Conservation (phyloP, 2,329 filamentous ascomycete species). For the Emmonsia crescens region DNA sequence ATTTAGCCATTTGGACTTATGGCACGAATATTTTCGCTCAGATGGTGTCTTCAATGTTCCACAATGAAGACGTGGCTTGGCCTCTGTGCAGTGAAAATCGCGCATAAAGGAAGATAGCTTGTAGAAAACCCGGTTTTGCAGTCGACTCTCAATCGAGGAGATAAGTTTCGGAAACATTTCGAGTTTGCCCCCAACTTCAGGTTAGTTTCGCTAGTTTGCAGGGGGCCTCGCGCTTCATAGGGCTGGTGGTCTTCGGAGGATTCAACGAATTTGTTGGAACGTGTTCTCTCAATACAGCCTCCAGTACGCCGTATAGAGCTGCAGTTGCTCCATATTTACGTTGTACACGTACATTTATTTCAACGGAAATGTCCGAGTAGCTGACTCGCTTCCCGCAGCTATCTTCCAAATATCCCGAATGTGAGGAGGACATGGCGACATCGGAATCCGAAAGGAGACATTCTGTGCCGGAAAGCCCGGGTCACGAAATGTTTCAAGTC, state of each 20-base stretch:
- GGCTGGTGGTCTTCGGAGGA: neutral
- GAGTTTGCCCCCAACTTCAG: neutral
- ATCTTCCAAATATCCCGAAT: neutral
- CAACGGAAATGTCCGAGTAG: neutral
- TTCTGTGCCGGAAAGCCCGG: neutral
- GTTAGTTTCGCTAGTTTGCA: neutral
- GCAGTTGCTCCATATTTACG: neutral
- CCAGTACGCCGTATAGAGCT: neutral
- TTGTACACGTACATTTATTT: neutral
- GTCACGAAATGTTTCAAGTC: neutral
- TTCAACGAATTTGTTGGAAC: neutral
- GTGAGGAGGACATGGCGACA: neutral
- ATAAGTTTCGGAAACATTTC: neutral
- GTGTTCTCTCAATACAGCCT: neutral
- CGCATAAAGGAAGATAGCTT: too few relatives aligned
- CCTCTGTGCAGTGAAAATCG: too few relatives aligned
- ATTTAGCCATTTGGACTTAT: too few relatives aligned
- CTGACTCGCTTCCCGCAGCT: neutral
- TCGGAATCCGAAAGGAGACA: neutral
- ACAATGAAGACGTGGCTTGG: too few relatives aligned
- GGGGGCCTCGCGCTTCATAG: neutral
- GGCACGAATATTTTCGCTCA: too few relatives aligned
- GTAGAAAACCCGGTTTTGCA: too few relatives aligned
- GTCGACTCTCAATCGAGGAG: neutral
- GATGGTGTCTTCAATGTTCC: too few relatives aligned